Evolutionary conservation across 2,329 filamentous ascomycete genomes (phyloP).

Genomic region (Cytospora chrysosperma): DNA sequence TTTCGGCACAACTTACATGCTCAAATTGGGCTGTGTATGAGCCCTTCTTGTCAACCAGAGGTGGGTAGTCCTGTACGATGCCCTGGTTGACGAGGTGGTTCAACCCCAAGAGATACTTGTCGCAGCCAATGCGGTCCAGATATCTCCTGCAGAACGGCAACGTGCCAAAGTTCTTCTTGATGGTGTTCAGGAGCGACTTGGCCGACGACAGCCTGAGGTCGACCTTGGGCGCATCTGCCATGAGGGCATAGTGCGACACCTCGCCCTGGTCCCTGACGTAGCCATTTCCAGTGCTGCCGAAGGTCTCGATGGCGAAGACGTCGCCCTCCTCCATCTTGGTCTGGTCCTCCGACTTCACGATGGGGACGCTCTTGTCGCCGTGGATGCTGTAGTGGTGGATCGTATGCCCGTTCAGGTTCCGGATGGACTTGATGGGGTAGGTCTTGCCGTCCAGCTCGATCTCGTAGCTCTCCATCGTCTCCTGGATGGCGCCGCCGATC

Average conservation of each 20-base stretch:
- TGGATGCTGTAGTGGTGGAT: conserved; percentile 90
- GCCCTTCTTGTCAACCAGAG: conserved; percentile 87
- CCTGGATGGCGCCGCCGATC: conserved; percentile 80
- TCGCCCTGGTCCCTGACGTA: conserved; percentile 87
- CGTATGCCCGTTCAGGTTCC: conserved; percentile 85
- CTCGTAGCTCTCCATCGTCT: conserved; percentile 92
- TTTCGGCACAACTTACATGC: conserved; percentile 66
- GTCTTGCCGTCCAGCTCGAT: conserved; percentile 77
- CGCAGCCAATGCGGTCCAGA: conserved; percentile 86
- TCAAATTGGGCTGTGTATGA: conserved; percentile 94
- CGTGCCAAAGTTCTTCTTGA: conserved; percentile 95
- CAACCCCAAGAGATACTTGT: conserved; percentile 91
- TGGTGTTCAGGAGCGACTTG: conserved; percentile 80
- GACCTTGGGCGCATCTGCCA: conserved; percentile 70
- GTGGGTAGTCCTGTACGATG: conserved; percentile 88
- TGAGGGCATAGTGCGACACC: conserved; percentile 83
- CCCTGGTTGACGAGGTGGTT: conserved; percentile 82
- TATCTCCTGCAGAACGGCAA: conserved; percentile 89
- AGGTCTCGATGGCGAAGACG: conserved; percentile 93
- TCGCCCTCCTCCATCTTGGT: conserved; percentile 99
- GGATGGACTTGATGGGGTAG: conserved; percentile 79
- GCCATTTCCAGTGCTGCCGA: conserved; percentile 89
- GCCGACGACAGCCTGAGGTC: conserved; percentile 77
- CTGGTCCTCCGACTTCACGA: conserved; percentile 82
- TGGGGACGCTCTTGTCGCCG: conserved; percentile 88